Percentiles rank a stretch among this genome's conserved stretches.
Conservation (phyloP, 345 rosid species). For the Nephelium lappaceum region DNA sequence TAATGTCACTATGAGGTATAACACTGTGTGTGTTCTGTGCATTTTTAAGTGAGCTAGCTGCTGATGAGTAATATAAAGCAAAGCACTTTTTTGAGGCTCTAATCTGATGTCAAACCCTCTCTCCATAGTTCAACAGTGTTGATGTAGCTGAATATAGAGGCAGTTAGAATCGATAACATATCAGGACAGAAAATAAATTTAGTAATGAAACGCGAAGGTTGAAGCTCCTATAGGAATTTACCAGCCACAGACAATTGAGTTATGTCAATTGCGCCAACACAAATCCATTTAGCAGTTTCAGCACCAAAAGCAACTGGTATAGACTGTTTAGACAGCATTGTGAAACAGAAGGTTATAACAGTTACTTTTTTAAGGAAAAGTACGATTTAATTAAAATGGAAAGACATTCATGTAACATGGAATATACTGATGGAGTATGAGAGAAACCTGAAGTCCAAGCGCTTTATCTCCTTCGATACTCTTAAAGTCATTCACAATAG, state of each 20-base stretch:
- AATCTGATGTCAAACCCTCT: not conserved
- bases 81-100: not conserved
- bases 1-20: not conserved
- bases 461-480: conserved; percentile 97
- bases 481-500: conserved; percentile 96
- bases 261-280: conserved; percentile 96
- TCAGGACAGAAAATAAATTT: not conserved
- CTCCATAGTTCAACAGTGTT: not conserved
- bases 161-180: not conserved
- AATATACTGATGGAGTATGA: conserved; percentile 1
- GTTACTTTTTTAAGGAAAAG: conserved; percentile 2
- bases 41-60: not conserved
- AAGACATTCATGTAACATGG: conserved; percentile 7
- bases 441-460: conserved; percentile 81
- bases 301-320: conserved; percentile 97
- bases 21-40: not conserved
- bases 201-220: not conserved
- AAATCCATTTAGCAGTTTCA: conserved; percentile 98
- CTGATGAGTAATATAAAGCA: not conserved
- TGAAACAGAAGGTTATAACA: conserved; percentile 1
- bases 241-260: conserved; percentile 95
- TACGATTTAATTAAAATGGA: conserved; percentile 7
- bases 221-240: conserved; percentile 30
- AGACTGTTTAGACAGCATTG: conserved; percentile 55
- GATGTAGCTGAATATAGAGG: not conserved